Evolutionary conservation across 2,329 filamentous ascomycete species (phyloP), one percentile per base, ranked within the genome.

Genomic region (Cyanodermella asteris): DNA sequence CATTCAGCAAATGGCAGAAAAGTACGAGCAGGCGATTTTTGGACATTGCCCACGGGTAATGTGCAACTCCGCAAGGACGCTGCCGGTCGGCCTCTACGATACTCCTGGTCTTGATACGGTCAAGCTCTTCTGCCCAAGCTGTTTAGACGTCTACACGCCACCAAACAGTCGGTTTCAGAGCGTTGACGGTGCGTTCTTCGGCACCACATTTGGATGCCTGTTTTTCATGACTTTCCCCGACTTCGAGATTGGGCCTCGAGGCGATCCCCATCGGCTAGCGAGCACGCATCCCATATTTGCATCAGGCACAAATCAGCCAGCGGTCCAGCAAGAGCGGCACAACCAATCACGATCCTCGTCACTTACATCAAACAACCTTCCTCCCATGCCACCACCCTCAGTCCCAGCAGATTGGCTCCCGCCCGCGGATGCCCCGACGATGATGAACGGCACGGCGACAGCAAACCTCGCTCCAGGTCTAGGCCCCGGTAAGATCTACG

Each of bases 141-240:
- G 87, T 50, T 66, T 93, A 36, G 87, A 97, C 45, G 78, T 94
- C 40, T 97, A 94, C 50, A 87, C 87, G 1, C 87, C 87, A 4
- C 87, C 87, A 20, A 97, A 94, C 56, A 91, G 80, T 42, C 70
- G 87, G 12, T 97, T 94, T 46, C 87, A 94, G 50, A 84, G 80
- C 3, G 87, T 97, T 17, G 87, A 97, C 38, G 87, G 87, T 26
- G 87, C 87, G 23, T 97, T 94, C 56, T 97, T 97, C 43, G 87
- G 87, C 23, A 84, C 87, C 27, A 97, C 87, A 0, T 97, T 97
- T 47, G 82, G 82, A 32, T 81, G 81, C 22, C 68, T 97, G 31
- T 97, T 97, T 56, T 80, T 97, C 46, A 84, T 97, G 59, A 97
- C 84, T 19, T 97, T 94, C 49, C 84, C 87, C 18, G 87, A 97